A percentile compares a stretch with the other conserved stretches of the same genome.
Evolutionary conservation across 148 eudicot species (phyloP).

Genomic region (Spergularia bocconei): DNA sequence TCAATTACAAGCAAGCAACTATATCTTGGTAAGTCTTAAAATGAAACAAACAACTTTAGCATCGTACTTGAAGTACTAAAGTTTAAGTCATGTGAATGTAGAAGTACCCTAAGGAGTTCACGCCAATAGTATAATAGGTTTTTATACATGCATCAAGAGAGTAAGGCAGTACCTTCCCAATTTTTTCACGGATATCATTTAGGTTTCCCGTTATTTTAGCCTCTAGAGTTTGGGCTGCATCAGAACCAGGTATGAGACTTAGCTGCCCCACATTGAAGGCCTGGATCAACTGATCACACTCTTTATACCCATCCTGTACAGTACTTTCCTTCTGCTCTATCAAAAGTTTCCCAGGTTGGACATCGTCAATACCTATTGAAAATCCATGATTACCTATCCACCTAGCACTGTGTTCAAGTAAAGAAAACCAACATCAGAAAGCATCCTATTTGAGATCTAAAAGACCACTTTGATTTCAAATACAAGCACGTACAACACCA

Average conservation of each 20-base stretch:
- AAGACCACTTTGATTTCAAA: not conserved
- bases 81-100: no score
- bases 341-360: slow-evolving; percentile 61
- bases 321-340: slow-evolving; percentile 33
- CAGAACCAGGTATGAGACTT: slow-evolving; percentile 63
- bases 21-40: no score
- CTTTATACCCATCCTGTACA: slow-evolving; percentile 45
- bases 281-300: slow-evolving; percentile 51
- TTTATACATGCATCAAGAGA: not conserved
- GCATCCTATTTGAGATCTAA: not conserved
- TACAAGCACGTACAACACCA: not conserved
- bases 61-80: no score
- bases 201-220: slow-evolving; percentile 48
- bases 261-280: slow-evolving; percentile 56
- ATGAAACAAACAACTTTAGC: no score
- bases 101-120: no score
- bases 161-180: slow-evolving; percentile 48
- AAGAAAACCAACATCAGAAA: slow-evolving; percentile 6
- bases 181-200: slow-evolving; percentile 63
- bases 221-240: slow-evolving; percentile 80
- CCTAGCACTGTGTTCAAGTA: slow-evolving; percentile 67
- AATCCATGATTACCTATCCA: slow-evolving; percentile 98
- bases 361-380: slow-evolving; percentile 94
- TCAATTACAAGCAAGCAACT: no score
- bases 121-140: not conserved